Evolutionary conservation across 371 early-diverging fungal species (phyloP).

Genomic region (Mortierella sp.): DNA sequence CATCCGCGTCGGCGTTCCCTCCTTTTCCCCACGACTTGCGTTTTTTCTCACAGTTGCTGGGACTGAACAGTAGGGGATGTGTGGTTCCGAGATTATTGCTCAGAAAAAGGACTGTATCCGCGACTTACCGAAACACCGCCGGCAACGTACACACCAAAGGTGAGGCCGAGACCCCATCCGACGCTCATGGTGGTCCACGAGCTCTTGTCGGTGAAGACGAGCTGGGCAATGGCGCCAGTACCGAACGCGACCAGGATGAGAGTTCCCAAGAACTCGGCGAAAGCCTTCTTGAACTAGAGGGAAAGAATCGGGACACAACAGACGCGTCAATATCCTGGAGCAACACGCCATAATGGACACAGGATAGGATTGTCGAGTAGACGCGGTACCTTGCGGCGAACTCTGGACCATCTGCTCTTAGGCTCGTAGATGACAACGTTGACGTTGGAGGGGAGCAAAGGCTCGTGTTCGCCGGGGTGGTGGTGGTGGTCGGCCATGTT

Average conservation of each 20-base stretch:
- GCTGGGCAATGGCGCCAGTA: constrained; percentile 71
- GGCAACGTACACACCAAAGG: constrained; percentile 69
- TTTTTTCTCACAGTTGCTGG: too few species aligned
- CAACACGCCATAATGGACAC: too few species aligned
- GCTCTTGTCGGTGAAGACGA: constrained; percentile 42
- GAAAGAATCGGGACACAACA: too few species aligned
- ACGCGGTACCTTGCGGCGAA: constrained; percentile 40
- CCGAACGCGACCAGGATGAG: constrained; percentile 75
- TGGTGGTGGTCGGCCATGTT: too few species aligned
- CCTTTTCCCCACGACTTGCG: too few species aligned
- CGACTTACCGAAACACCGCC: constrained; percentile 75
- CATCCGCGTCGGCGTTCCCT: too few species aligned
- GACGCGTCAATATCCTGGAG: too few species aligned
- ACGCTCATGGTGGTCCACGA: constrained; percentile 57
- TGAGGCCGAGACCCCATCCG: constrained; percentile 69
- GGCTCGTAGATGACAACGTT: constrained; percentile 15
- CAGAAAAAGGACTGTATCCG: background rate
- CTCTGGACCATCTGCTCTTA: constrained; percentile 30
- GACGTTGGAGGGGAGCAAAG: background rate
- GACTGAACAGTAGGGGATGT: too few species aligned
- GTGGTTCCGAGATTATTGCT: background rate
- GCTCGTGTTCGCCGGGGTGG: too few species aligned
- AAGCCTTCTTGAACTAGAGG: constrained; percentile 64
- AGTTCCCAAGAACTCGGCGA: constrained; percentile 88
- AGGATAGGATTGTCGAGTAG: too few species aligned